phyloP scores from a whole-genome alignment of 2,329 filamentous ascomycete species.

The Tolypocladium inflatum region DNA sequence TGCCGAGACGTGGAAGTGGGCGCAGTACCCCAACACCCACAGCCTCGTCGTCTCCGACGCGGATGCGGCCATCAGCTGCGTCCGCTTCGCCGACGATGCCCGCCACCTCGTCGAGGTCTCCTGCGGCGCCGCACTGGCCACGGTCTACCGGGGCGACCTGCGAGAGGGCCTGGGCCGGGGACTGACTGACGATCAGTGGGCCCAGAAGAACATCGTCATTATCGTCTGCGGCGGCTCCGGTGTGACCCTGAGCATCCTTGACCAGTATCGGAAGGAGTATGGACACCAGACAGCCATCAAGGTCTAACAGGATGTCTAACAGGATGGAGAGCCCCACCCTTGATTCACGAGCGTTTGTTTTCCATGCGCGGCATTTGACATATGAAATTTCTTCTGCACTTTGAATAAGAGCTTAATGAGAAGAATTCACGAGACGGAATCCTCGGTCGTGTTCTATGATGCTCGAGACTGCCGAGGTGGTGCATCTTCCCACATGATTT shows the following conservation, averaged over 20 bases:
- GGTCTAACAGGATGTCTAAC: slow-evolving; percentile 11
- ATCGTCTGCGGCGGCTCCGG: slow-evolving; percentile 75
- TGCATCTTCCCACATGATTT: not conserved
- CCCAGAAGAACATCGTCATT: slow-evolving; percentile 65
- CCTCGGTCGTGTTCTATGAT: not conserved
- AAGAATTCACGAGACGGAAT: slow-evolving; percentile 2
- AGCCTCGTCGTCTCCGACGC: slow-evolving; percentile 34
- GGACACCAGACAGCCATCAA: slow-evolving; percentile 20
- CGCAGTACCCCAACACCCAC: slow-evolving; percentile 28
- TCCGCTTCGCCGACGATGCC: slow-evolving; percentile 73
- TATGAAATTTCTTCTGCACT: not conserved
- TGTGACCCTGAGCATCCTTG: slow-evolving; percentile 52
- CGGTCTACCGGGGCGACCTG: slow-evolving; percentile 55
- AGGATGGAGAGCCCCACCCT: not conserved
- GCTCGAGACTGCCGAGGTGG: not conserved
- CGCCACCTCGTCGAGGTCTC: slow-evolving; percentile 72
- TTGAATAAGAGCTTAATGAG: slow-evolving; percentile 4
- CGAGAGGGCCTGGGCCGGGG: slow-evolving; percentile 47
- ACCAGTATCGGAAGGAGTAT: slow-evolving; percentile 44
- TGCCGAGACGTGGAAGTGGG: slow-evolving; percentile 57
- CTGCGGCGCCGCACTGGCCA: slow-evolving; percentile 71
- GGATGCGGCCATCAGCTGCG: slow-evolving; percentile 70
- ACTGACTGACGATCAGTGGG: slow-evolving; percentile 46
- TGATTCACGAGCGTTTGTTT: slow-evolving; percentile 1
- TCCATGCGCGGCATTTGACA: not conserved